A percentile compares a stretch with the other conserved stretches of the same genome.
phyloP scores from a whole-genome alignment of 2,329 filamentous ascomycete genomes.

The Botrytis porri region DNA sequence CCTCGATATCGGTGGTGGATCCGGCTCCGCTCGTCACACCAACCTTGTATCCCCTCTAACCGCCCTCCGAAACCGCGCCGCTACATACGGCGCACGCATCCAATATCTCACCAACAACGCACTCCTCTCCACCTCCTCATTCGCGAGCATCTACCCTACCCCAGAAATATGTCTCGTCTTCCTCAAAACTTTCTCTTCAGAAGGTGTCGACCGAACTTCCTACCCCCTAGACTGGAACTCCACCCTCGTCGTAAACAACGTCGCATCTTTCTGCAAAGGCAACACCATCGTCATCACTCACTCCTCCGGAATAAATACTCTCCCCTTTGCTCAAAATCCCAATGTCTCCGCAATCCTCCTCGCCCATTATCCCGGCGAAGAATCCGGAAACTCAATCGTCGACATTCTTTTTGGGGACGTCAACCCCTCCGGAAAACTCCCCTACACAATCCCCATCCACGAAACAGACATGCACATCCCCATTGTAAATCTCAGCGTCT shows the following conservation, averaged over 20 bases:
- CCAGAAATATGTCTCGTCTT: conserved; percentile 34
- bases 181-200: conserved; percentile 65
- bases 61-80: conserved; percentile 45
- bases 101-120: conserved; percentile 26
- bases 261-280: conserved; percentile 46
- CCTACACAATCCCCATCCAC: conserved; percentile 59
- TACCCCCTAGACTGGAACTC: conserved; percentile 45
- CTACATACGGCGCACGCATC: conserved; percentile 16
- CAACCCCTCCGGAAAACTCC: conserved; percentile 67
- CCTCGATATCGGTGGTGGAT: conserved; percentile 29
- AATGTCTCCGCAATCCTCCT: conserved; percentile 81
- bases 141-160: not conserved
- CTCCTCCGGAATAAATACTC: conserved; percentile 60
- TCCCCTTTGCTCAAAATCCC: conserved; percentile 60
- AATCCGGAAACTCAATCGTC: conserved; percentile 72
- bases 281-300: conserved; percentile 70
- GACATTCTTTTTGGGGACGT: conserved; percentile 77
- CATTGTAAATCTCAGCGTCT: conserved; percentile 44
- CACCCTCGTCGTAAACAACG: conserved; percentile 37
- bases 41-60: conserved; percentile 59
- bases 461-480: conserved; percentile 52
- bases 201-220: conserved; percentile 62
- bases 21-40: conserved; percentile 52
- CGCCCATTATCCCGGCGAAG: conserved; percentile 75
- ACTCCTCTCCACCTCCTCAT: conserved; percentile 10